Conservation (phyloP, 805 yeast species). For the Saccharomycopsis guyanensis region DNA sequence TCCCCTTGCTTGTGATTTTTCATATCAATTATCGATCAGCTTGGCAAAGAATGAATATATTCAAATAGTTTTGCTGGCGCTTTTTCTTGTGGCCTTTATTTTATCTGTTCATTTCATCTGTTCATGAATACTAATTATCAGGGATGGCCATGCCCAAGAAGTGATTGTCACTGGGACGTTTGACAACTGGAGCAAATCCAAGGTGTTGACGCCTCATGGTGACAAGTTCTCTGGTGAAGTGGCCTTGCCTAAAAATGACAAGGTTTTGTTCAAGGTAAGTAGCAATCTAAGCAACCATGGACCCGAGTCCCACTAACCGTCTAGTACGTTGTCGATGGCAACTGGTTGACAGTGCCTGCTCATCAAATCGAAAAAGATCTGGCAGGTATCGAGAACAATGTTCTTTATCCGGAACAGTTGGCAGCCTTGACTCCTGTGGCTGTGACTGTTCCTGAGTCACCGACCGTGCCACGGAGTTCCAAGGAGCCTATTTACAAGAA, state of each 20-base stretch:
- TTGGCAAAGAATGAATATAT: too few relatives aligned
- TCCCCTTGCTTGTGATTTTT: too few relatives aligned
- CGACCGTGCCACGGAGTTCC: background rate
- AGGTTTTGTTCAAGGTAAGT: conserved; percentile 35
- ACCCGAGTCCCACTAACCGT: background rate
- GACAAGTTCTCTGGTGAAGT: conserved; percentile 30
- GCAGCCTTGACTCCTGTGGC: background rate
- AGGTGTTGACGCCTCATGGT: conserved; percentile 37
- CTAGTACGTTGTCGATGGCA: conserved; percentile 52
- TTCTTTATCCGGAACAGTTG: conserved; percentile 34
- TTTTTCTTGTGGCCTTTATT: too few relatives aligned
- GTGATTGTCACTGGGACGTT: conserved; percentile 56
- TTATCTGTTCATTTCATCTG: background rate
- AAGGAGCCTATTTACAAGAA: background rate
- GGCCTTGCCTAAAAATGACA: conserved; percentile 22
- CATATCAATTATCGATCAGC: too few relatives aligned
- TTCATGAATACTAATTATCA: background rate
- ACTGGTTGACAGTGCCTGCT: conserved; percentile 38
- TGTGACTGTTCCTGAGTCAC: background rate
- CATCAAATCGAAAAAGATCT: conserved; percentile 35
- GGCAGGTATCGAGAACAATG: conserved; percentile 45
- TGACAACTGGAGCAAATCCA: conserved; percentile 48
- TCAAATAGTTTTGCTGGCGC: too few relatives aligned
- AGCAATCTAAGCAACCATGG: too few relatives aligned
- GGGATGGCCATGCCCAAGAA: conserved; percentile 22